Evolutionary conservation across 441 rosid species (phyloP), one percentile per base, ranked within the genome.

Genomic region (Viola pubescens): DNA sequence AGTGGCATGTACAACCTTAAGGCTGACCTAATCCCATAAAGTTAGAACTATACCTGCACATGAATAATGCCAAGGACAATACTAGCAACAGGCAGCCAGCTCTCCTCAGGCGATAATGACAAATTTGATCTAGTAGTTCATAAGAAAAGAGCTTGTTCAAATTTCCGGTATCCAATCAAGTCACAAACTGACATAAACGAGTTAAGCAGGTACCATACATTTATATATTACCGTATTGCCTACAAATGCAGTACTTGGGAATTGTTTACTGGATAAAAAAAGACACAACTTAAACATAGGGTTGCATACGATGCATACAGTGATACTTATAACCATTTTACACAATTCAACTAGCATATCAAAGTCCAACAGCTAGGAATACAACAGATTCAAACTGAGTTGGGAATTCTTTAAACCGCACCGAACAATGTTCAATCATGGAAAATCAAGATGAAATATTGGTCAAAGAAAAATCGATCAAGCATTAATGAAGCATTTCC

Each of bases 11-110:
- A 46, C 9, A 46, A 46, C 49, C 11, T 10, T 8, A 46, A 46
- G n/a, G 9, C 49, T 7, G 4, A 41, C 34, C 34, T 26, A 26
- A 26, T 26, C 34, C 34, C 34, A 10, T 10, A 5, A 11, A 11
- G 4, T 5, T 14, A 44, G 51, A 39, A 9, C 42, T 5, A 37
- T 77, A 89, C 96, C 98, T 92, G 98, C 61, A 92, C 81, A 65
- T 92, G 97, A 70, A 82, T 61, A 60, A 87, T 78, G 72, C 98
- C 88, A 52, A 87, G 68, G 52, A 87, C 43, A 39, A 89, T 89
- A 79, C 98, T 87, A 57, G 96, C 81, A 73, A 92, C 71, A 43
- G 97, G 97, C 73, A 89, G 75, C 97, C 97, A 92, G 67, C 89
- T 87, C 49, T 92, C 98, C 47, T 87, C 89, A 1, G 94, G 87